A percentile compares a stretch with the other conserved stretches of the same genome.
These are phyloP conservation scores for Colletotrichum tabaci DNA, from an alignment of 2,329 filamentous ascomycete genomes.

Conservation along the genomic window DNA sequence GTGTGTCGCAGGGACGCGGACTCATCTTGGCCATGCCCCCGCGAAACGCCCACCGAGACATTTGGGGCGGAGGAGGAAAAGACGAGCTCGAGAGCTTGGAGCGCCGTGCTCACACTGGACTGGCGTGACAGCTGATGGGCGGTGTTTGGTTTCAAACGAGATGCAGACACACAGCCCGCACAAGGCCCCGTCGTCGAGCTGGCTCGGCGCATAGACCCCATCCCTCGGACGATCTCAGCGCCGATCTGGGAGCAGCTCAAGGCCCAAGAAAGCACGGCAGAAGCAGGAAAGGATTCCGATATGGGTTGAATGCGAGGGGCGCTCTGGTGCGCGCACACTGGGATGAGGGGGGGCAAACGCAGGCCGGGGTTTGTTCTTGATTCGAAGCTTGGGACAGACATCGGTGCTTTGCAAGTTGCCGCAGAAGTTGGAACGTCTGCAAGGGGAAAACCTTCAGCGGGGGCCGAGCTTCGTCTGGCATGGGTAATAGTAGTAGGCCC, in stretches of 20 bases:
- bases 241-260: slow-evolving; percentile 15
- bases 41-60: slow-evolving; percentile 34
- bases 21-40: slow-evolving; percentile 24
- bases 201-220: slow-evolving; percentile 38
- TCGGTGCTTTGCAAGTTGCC: slow-evolving; percentile 22
- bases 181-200: slow-evolving; percentile 17
- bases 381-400: slow-evolving; percentile 10
- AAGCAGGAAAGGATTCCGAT: not conserved
- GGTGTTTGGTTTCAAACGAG: slow-evolving; percentile 40
- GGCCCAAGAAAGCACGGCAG: not conserved
- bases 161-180: slow-evolving; percentile 34
- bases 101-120: slow-evolving; percentile 11
- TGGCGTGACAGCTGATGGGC: slow-evolving; percentile 34
- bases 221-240: slow-evolving; percentile 41
- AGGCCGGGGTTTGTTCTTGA: slow-evolving; percentile 18
- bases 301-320: not conserved
- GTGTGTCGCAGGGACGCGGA: slow-evolving; percentile 32
- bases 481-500: not conserved
- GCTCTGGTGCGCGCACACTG: not conserved
- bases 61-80: not conserved
- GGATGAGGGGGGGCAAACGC: not conserved
- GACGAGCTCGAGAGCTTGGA: slow-evolving; percentile 38
- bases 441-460: slow-evolving; percentile 23
- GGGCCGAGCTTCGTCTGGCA: slow-evolving; percentile 24
- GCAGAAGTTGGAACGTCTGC: slow-evolving; percentile 14